Evolutionary conservation across 2,329 filamentous ascomycete genomes (phyloP).

Genomic region (Rutstroemia sp.): DNA sequence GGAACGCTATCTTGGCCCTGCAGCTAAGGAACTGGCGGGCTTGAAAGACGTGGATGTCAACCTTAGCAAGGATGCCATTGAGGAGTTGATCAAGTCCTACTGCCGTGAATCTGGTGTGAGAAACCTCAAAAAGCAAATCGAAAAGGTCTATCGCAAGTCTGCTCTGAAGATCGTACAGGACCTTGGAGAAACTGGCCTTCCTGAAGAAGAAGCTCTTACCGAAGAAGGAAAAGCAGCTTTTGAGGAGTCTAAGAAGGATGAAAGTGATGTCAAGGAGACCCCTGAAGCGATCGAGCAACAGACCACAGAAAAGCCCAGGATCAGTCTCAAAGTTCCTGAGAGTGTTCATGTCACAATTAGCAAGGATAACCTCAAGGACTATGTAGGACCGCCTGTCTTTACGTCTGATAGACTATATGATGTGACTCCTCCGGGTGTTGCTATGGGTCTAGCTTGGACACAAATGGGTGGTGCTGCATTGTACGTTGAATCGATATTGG

Average conservation of each 20-base stretch:
- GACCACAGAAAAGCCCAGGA: slow-evolving; percentile 59
- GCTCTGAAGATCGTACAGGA: slow-evolving; percentile 96
- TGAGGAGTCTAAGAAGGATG: slow-evolving; percentile 62
- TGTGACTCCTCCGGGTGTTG: slow-evolving; percentile 83
- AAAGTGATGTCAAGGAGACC: slow-evolving; percentile 54
- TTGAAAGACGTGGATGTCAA: slow-evolving; percentile 84
- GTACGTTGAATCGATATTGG: slow-evolving; percentile 94
- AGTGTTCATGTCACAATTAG: slow-evolving; percentile 78
- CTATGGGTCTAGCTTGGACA: slow-evolving; percentile 98
- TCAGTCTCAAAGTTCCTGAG: slow-evolving; percentile 77
- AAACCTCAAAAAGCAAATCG: slow-evolving; percentile 98
- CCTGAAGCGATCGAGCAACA: slow-evolving; percentile 45
- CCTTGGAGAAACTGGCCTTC: slow-evolving; percentile 74
- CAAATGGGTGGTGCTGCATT: slow-evolving; percentile 93
- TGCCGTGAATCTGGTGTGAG: slow-evolving; percentile 95
- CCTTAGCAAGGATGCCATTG: slow-evolving; percentile 80
- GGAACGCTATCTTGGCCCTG: slow-evolving; percentile 82
- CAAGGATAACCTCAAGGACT: slow-evolving; percentile 90
- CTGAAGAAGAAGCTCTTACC: slow-evolving; percentile 76
- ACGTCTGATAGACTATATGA: slow-evolving; percentile 95
- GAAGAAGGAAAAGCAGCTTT: slow-evolving; percentile 76
- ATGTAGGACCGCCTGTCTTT: slow-evolving; percentile 91
- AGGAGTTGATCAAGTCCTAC: slow-evolving; percentile 97
- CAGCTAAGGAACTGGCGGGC: slow-evolving; percentile 89
- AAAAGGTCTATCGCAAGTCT: slow-evolving; percentile 97